Percentiles rank a stretch among this genome's conserved stretches.
Conservation (phyloP, 805 yeast species). For the Helenozyma baotianmanensis region DNA sequence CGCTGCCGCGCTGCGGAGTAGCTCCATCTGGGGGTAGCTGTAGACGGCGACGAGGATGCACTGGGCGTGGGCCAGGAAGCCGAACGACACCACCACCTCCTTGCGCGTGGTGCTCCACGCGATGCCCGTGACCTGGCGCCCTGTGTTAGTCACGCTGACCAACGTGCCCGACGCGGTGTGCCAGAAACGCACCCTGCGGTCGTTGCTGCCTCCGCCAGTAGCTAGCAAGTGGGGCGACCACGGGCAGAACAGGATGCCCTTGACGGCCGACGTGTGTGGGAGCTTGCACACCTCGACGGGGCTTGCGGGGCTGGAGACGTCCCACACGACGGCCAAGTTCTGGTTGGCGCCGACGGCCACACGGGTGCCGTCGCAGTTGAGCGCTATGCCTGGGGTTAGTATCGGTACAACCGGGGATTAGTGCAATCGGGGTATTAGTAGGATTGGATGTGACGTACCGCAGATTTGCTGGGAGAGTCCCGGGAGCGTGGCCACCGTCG, state of each 20-base stretch:
- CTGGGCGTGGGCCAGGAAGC: constrained; percentile 56
- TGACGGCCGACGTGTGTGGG: constrained; percentile 80
- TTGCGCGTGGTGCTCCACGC: constrained; percentile 65
- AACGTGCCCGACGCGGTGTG: constrained; percentile 76
- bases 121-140: constrained; percentile 74
- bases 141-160: constrained; percentile 50
- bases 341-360: constrained; percentile 84
- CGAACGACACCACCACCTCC: constrained; percentile 76
- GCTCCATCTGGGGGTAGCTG: constrained; percentile 60
- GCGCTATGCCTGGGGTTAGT: constrained; percentile 49
- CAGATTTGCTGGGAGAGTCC: constrained; percentile 36
- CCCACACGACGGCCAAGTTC: constrained; percentile 76
- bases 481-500: constrained; percentile 15
- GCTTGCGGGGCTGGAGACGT: constrained; percentile 29
- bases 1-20: constrained; percentile 46
- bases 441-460: constrained; percentile 20
- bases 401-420: neutral
- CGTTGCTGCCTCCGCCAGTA: constrained; percentile 88
- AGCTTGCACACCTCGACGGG: constrained; percentile 48
- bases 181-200: constrained; percentile 80
- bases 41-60: constrained; percentile 56
- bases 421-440: neutral
- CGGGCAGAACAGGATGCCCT: constrained; percentile 87
- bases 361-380: constrained; percentile 49
- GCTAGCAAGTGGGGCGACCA: constrained; percentile 79